These are phyloP conservation scores for Wallemia hederae DNA, from an alignment of 1,284 basidiomycete genomes.

Conservation along the genomic window DNA sequence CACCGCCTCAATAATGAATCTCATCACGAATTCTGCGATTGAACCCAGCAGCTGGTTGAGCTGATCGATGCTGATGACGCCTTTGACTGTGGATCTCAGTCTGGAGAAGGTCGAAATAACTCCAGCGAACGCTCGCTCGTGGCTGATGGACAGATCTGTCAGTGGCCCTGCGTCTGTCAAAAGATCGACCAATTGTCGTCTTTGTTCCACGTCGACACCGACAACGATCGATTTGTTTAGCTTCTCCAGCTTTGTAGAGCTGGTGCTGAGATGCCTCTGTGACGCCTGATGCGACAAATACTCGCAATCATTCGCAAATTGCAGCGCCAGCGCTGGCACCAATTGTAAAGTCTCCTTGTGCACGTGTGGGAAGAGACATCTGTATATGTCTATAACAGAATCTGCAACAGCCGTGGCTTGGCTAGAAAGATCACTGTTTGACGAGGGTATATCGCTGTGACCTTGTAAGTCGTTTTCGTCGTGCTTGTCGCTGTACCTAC, in stretches of 20 bases:
- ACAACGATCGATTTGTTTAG: constrained; percentile 10
- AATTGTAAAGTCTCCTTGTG: constrained; percentile 26
- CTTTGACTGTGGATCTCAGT: background rate
- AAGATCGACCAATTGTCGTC: background rate
- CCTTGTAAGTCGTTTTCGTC: background rate
- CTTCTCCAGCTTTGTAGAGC: constrained; percentile 16
- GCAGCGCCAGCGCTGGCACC: constrained; percentile 33
- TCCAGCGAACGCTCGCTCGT: background rate
- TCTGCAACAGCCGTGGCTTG: background rate
- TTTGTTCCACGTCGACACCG: background rate
- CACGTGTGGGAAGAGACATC: constrained; percentile 46
- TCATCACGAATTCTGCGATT: constrained; percentile 40
- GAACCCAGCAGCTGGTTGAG: constrained; percentile 24
- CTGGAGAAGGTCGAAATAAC: background rate
- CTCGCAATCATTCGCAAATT: constrained; percentile 58
- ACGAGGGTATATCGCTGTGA: background rate
- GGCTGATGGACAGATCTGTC: background rate
- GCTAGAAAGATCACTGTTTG: background rate
- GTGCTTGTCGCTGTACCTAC: background rate
- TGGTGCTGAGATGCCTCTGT: constrained; percentile 15
- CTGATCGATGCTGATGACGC: background rate
- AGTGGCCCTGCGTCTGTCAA: background rate
- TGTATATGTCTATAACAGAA: constrained; percentile 39
- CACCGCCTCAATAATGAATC: constrained; percentile 39
- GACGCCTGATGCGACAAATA: constrained; percentile 25